Evolutionary conservation across 2,329 filamentous ascomycete genomes (phyloP).

Genomic region (Chaetomiaceae sp.): DNA sequence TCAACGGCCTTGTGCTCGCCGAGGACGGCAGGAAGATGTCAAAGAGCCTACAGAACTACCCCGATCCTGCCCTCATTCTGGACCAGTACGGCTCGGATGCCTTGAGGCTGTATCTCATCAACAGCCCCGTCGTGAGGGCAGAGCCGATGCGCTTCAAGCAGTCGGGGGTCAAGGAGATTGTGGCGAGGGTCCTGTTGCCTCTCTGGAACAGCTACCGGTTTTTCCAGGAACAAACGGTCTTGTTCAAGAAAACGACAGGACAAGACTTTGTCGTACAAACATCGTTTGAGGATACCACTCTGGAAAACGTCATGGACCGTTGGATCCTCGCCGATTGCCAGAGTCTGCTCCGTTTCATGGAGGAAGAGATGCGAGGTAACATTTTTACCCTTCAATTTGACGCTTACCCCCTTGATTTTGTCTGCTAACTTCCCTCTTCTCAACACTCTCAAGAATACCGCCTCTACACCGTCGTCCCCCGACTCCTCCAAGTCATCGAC

Average conservation of each 20-base stretch:
- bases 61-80: conserved; percentile 78
- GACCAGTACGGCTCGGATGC: conserved; percentile 86
- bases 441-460: conserved; percentile 51
- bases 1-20: conserved; percentile 88
- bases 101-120: conserved; percentile 87
- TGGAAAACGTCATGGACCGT: conserved; percentile 79
- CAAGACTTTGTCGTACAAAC: conserved; percentile 49
- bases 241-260: conserved; percentile 66
- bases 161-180: conserved; percentile 85
- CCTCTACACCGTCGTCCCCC: conserved; percentile 85
- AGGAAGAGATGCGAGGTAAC: conserved; percentile 76
- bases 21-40: conserved; percentile 99
- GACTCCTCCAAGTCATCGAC: conserved; percentile 80
- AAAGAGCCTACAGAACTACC: conserved; percentile 93
- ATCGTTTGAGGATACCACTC: background rate
- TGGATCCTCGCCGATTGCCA: conserved; percentile 95
- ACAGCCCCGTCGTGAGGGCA: conserved; percentile 88
- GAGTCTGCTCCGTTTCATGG: conserved; percentile 83
- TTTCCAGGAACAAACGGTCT: conserved; percentile 79
- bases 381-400: conserved; percentile 41
- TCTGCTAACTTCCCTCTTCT: background rate
- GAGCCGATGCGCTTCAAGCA: conserved; percentile 92
- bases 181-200: conserved; percentile 83
- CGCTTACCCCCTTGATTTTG: background rate
- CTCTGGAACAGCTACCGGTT: conserved; percentile 98